phyloP scores from a whole-genome alignment of 208 protist genomes.

The Polymyxa betae region DNA sequence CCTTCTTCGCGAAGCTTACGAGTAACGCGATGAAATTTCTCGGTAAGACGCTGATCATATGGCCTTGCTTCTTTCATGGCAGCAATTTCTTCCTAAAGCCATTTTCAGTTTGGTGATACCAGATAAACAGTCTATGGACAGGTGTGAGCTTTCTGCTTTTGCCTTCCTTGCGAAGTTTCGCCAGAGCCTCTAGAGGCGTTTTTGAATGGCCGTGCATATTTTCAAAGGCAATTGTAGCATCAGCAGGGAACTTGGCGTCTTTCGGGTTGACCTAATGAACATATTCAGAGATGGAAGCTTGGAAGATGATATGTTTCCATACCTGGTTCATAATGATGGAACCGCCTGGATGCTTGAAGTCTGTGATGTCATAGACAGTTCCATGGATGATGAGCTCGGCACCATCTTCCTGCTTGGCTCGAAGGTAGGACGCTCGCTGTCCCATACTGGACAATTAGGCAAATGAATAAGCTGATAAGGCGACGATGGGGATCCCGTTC shows the following conservation, averaged over 20 bases:
- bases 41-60: slow-evolving; percentile 2
- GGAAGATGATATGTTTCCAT: neutral
- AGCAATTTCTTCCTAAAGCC: slow-evolving; percentile 1
- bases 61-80: neutral
- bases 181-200: neutral
- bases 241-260: slow-evolving; percentile 6
- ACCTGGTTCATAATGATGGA: slow-evolving; percentile 44
- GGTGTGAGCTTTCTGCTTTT: neutral
- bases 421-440: slow-evolving; percentile 19
- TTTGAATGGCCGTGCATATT: slow-evolving; percentile 30
- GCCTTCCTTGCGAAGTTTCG: neutral
- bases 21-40: slow-evolving; percentile 35
- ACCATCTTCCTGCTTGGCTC: neutral
- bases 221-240: slow-evolving; percentile 48
- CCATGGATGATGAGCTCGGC: slow-evolving; percentile 46
- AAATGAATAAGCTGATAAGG: too few relatives aligned
- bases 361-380: slow-evolving; percentile 26
- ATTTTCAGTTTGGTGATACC: neutral
- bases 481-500: too few relatives aligned
- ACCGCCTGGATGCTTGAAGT: slow-evolving; percentile 44
- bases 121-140: neutral
- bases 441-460: too few relatives aligned
- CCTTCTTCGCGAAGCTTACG: neutral
- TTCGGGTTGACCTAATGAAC: neutral
- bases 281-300: neutral